Base-by-base conservation (phyloP, 441 rosid genomes). In the Capsella rubella region DNA sequence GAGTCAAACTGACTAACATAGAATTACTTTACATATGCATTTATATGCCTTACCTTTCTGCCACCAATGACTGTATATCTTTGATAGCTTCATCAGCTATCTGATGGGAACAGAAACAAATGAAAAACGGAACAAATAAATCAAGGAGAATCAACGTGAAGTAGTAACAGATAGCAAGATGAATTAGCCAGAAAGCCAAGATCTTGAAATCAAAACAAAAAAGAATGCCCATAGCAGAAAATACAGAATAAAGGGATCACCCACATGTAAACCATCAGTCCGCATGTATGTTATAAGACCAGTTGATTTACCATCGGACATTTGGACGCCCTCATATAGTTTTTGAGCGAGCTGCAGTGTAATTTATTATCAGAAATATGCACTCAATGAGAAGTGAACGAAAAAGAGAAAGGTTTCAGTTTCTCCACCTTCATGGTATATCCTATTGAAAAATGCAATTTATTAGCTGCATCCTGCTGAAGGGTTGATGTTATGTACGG, bases 381-480 rank as follows among this genome's bases (percentile, higher is more conserved):
- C 55, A 49, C 29, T 43, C 49, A 32, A 34, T 47, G 15, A 42
- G 28, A 72, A 52, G 52, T 27, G 37, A 60, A 63, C 2, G 1
- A 21, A 53, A 56, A 47, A 21, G 14, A 34, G 50, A 51, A 64
- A 55, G 13, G 72, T 66, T 55, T 57, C 72, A 62, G 74, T 78
- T 75, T 18, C 47, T 42, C 71, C 75, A 95, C 99, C 98, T 85
- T 92, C 99, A 95, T 91, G 62, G 99, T 91, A 72, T 88, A 61
- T 35, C 87, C 66, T 57, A 97, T 85, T 56, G 87, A 46, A 78
- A 90, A 95, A 83, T 90, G 84, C 68, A 95, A 84, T 80, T 85
- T 93, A 84, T 90, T 93, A 75, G 97, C 95, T 67, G 99, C 99
- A 86, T 95, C 99, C 79, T 95, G 98, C 86, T 95, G 99, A 81